Base-by-base conservation (phyloP, 495 filamentous ascomycete genomes). In the Neurospora sp. region DNA sequence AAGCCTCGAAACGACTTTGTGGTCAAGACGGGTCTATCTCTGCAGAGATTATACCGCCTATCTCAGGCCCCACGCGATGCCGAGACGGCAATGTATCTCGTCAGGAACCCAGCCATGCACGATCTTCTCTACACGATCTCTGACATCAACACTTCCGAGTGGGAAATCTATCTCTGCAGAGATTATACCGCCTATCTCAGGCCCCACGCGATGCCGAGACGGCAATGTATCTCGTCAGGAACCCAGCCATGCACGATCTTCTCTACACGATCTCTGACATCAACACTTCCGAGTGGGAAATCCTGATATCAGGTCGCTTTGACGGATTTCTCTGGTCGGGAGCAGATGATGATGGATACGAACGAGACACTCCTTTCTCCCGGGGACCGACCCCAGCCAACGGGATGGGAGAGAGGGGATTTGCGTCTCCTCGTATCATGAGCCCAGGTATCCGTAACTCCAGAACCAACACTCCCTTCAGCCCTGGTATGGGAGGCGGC, bases 271-370 rank as follows among this genome's bases (percentile, higher is more conserved):
- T 99, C 39, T 90, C 93, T 20, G 91, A 91, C 46, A 94, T 99
- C 77, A 94, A 89, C 75, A 86, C 91, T 38, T 89, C 89, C 18
- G 96, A 99, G 79, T 98, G 97, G 94, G 96, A 99, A 46, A 94
- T 99, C 53, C 88, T 99, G 40, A 93, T 91, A 38, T 98, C 95
- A 0, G 96, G 96, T 37, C 93, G 95, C 44, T 98, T 99, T 78
- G 96, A 99, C 79, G 95, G 95, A 5, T 98, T 99, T 83, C 88
- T 99, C 22, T 96, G 94, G 88, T 94, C 92, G 59, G 94, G 94
- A n/a, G 93, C 92, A 40, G 94, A 97, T 76, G 87, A 88, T 72
- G 85, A 85, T 39, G 76, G 86, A 18, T 66, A 66, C 27, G 53
- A 66, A 66, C 53, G 53, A 66, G 53, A 66, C 59, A 80, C 80